Conservation (phyloP, 1,139 yeast species). For the Zhuliangozyma parablackwelliae region DNA sequence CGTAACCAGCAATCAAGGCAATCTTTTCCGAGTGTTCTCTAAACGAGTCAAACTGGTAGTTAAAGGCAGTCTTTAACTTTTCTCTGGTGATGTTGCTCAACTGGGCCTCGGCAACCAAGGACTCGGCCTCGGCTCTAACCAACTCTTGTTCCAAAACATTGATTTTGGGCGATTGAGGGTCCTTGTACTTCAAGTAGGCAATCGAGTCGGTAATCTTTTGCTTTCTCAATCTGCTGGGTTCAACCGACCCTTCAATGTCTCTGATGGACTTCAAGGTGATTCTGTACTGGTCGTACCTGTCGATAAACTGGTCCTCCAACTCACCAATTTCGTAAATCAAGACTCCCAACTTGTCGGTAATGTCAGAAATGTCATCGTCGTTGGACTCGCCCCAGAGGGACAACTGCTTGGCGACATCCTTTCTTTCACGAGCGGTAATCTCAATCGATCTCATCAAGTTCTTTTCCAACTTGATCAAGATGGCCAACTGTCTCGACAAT, state of each 20-base stretch:
- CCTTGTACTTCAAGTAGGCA: slow-evolving; percentile 78
- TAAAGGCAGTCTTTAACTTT: slow-evolving; percentile 78
- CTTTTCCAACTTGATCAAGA: slow-evolving; percentile 77
- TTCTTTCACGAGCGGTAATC: slow-evolving; percentile 71
- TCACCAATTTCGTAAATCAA: slow-evolving; percentile 79
- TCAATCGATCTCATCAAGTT: slow-evolving; percentile 77
- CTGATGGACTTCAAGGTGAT: slow-evolving; percentile 75
- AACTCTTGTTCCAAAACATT: slow-evolving; percentile 80
- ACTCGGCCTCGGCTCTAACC: slow-evolving; percentile 88
- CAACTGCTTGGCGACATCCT: slow-evolving; percentile 79
- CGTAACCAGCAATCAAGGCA: slow-evolving; percentile 85
- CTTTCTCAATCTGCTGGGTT: slow-evolving; percentile 83
- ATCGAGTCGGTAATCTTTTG: slow-evolving; percentile 81
- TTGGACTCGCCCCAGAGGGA: slow-evolving; percentile 83
- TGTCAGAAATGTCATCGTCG: slow-evolving; percentile 80
- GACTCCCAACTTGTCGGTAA: slow-evolving; percentile 83
- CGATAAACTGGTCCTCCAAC: slow-evolving; percentile 82
- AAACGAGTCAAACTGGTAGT: slow-evolving; percentile 77
- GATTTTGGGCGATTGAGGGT: slow-evolving; percentile 79
- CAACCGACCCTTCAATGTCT: slow-evolving; percentile 83
- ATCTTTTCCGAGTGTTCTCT: slow-evolving; percentile 82
- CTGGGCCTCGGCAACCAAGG: slow-evolving; percentile 87
- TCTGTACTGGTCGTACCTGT: slow-evolving; percentile 82
- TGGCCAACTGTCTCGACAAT: slow-evolving; percentile 69
- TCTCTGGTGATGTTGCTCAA: slow-evolving; percentile 83